These are phyloP conservation scores for Trametopsis cervina DNA, from an alignment of 768 basidiomycete species.

Conservation along the genomic window DNA sequence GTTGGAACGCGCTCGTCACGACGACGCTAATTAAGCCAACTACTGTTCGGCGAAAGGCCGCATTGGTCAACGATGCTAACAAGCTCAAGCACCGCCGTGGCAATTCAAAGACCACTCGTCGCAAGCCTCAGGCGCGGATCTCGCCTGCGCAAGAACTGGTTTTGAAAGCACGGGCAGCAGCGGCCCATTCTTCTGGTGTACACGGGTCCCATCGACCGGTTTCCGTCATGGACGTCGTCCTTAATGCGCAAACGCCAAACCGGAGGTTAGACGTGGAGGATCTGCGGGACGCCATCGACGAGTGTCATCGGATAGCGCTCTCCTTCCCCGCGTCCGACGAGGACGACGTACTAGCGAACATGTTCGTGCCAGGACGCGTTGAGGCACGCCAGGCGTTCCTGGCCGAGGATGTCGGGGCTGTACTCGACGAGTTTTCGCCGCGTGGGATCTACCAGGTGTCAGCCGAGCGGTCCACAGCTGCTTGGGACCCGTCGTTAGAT, in stretches of 20 bases:
- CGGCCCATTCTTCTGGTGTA: conserved; percentile 17
- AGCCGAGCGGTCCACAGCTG: conserved; percentile 38
- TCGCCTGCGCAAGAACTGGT: too few species aligned
- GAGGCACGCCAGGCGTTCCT: conserved; percentile 30
- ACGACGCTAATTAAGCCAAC: too few species aligned
- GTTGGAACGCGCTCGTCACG: too few species aligned
- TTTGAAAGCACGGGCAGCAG: conserved; percentile 19
- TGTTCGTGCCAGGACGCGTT: conserved; percentile 28
- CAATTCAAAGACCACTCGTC: too few species aligned
- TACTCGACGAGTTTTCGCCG: conserved; percentile 6
- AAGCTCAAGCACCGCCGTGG: too few species aligned
- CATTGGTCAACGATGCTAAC: too few species aligned
- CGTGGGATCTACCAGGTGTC: conserved; percentile 28
- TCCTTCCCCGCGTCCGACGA: neutral
- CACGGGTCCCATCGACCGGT: conserved; percentile 22
- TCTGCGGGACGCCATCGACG: conserved; percentile 24
- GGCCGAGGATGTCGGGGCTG: conserved; percentile 15
- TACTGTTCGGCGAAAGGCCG: too few species aligned
- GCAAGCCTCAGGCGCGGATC: too few species aligned
- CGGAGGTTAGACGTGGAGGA: conserved; percentile 25
- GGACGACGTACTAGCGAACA: conserved; percentile 24
- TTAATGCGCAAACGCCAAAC: conserved; percentile 32
- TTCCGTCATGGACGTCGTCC: conserved; percentile 41
- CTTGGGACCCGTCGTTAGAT: conserved; percentile 15
- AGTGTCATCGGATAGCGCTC: conserved; percentile 7